Conservation (phyloP, 2,329 filamentous ascomycete genomes). For the Ophiocordyceps sinensis region DNA sequence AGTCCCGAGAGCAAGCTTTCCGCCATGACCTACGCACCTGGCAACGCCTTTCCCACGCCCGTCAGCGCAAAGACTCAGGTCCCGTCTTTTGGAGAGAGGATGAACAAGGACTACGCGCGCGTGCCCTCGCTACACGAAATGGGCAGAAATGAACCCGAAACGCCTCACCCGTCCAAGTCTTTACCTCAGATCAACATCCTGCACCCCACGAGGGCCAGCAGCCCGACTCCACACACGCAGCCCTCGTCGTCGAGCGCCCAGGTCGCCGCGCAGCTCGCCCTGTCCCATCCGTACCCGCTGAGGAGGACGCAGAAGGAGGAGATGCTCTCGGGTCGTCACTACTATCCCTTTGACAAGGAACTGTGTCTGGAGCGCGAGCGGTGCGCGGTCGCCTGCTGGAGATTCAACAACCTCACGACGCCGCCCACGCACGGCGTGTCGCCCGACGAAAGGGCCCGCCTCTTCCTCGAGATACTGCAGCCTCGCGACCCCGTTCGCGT, state of each 20-base stretch:
- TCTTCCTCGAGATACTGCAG: constrained; percentile 59
- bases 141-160: constrained; percentile 39
- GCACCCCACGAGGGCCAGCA: constrained; percentile 34
- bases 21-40: constrained; percentile 37
- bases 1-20: constrained; percentile 51
- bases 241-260: constrained; percentile 30
- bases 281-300: constrained; percentile 36
- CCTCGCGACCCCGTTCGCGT: constrained; percentile 42
- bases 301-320: constrained; percentile 66
- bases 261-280: constrained; percentile 42
- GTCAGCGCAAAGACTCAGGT: constrained; percentile 40
- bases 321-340: constrained; percentile 72
- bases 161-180: constrained; percentile 32
- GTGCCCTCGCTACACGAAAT: constrained; percentile 47
- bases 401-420: constrained; percentile 66
- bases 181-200: constrained; percentile 45
- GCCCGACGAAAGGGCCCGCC: constrained; percentile 48
- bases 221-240: constrained; percentile 25
- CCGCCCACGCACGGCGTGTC: constrained; percentile 62
- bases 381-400: constrained; percentile 67
- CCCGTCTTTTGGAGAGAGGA: constrained; percentile 30
- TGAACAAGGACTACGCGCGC: constrained; percentile 44
- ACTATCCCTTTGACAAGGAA: constrained; percentile 63
- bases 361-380: constrained; percentile 72
- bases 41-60: constrained; percentile 46